Evolutionary conservation across 2,329 filamentous ascomycete genomes (phyloP).

Genomic region (Gyromitra esculenta): DNA sequence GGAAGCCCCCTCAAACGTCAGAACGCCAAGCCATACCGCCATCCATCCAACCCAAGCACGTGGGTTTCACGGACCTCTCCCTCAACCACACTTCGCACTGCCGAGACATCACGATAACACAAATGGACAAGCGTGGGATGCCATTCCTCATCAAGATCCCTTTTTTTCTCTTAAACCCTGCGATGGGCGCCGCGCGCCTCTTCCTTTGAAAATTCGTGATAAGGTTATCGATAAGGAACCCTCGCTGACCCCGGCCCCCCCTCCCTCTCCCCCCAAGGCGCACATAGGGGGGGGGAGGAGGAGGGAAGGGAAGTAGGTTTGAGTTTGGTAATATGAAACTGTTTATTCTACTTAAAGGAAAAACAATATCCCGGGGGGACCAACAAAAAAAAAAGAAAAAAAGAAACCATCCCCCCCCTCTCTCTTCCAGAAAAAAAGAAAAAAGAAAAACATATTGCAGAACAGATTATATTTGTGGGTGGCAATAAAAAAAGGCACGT

Average conservation of each 20-base stretch:
- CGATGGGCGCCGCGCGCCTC: not conserved
- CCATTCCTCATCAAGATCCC: conserved; percentile 10
- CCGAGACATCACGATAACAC: conserved; percentile 17
- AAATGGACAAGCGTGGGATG: conserved; percentile 4
- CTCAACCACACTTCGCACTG: not conserved
- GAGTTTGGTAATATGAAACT: conserved; percentile 33
- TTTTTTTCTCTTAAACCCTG: not conserved
- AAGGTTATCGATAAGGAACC: conserved; percentile 42
- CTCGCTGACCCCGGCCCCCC: not conserved
- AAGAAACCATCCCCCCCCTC: not conserved
- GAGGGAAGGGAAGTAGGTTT: conserved; percentile 5
- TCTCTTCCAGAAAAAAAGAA: not conserved
- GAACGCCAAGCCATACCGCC: conserved; percentile 28
- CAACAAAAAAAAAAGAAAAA: not conserved
- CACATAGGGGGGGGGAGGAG: not conserved
- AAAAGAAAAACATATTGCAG: not conserved
- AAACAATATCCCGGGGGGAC: conserved; percentile 38
- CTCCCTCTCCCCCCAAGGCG: not conserved
- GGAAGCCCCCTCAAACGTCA: not conserved
- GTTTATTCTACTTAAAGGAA: conserved; percentile 19
- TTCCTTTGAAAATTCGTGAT: not conserved
- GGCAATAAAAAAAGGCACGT: not conserved
- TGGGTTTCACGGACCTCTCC: conserved; percentile 22
- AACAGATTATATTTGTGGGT: not conserved
- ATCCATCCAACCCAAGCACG: conserved; percentile 40